Conservation (phyloP, 352 stramenopile species). For the Proteromonas lacertae region DNA sequence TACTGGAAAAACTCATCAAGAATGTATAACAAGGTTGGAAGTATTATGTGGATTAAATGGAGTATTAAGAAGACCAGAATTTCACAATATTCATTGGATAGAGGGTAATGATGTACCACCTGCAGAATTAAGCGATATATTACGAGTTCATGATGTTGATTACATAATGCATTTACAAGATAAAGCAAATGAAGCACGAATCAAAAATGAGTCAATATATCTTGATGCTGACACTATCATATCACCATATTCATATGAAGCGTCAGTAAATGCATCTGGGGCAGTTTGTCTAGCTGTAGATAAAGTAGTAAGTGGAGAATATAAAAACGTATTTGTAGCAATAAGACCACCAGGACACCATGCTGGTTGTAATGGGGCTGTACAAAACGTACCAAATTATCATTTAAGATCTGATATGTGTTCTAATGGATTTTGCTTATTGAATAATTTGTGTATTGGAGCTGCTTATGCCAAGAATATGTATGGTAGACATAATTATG, state of each 20-base stretch:
- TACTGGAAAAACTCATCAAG: too few relatives aligned
- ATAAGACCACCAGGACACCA: constrained; percentile 30
- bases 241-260: constrained; percentile 13
- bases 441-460: constrained; percentile 86
- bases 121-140: not conserved
- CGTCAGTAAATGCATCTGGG: constrained; percentile 23
- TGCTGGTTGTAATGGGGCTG: constrained; percentile 8
- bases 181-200: too few relatives aligned
- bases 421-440: constrained; percentile 66
- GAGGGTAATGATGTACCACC: not conserved
- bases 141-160: constrained; percentile 1
- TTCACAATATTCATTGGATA: too few relatives aligned
- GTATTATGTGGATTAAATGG: too few relatives aligned
- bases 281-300: constrained; percentile 38
- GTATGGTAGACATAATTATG: constrained; percentile 4
- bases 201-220: too few relatives aligned
- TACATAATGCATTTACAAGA: not conserved
- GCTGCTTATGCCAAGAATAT: constrained; percentile 51
- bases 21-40: too few relatives aligned
- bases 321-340: constrained; percentile 58
- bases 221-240: constrained; percentile 20
- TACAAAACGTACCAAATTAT: constrained; percentile 2
- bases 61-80: too few relatives aligned
- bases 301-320: constrained; percentile 36
- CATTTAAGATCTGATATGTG: constrained; percentile 2